Evolutionary conservation across 169 alveolate species (phyloP), one percentile per base, ranked within the genome.

Genomic region (Eimeria sp.): DNA sequence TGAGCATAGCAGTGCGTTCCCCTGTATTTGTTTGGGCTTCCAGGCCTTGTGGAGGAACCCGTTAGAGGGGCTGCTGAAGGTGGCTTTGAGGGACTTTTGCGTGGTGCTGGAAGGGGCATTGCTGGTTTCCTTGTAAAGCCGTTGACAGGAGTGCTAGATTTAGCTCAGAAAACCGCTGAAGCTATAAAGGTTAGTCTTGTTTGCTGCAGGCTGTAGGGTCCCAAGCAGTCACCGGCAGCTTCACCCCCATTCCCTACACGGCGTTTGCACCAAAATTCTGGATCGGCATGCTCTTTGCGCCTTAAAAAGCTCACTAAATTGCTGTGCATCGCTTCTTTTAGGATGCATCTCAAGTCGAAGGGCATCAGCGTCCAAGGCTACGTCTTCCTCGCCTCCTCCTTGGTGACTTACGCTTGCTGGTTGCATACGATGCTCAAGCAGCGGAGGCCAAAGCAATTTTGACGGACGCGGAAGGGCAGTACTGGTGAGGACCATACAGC

Each of bases 81-180:
- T 27, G 97, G 97, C 43, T 95, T 95, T 27, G 97, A 95, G 86
- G 97, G 97, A 16, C 95, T 97, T 13, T 95, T 97, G 49, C 90
- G 96, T 25, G 98, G 98, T 2, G 92, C 97, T 22, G 97, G 97
- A 43, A 95, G 96, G 34, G 98, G 98, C 54, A 94, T 97, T 57
- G 97, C 96, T 30, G 98, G 97, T 3, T 96, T 96, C 25, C 97
- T 97, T 80, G 97, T 97, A 30, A 97, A 97, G 40, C 98, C 98
- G 13, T 65, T 97, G 67, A 97, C 98, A 16, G 98, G 98, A 0
- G 98, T 96, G 80, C 96, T 97, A 16, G 98, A 97, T 63, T 95
- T 97, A 30, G 97, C 98, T 4, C 98, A 97, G 40, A 96, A 96
- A 43, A 94, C 98, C 22, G 97, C 97, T 4, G 97, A 97, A 70